Percentiles rank a stretch among this genome's conserved stretches.
phyloP scores from a whole-genome alignment of 257 asterid species.

The Solanum virginianum region DNA sequence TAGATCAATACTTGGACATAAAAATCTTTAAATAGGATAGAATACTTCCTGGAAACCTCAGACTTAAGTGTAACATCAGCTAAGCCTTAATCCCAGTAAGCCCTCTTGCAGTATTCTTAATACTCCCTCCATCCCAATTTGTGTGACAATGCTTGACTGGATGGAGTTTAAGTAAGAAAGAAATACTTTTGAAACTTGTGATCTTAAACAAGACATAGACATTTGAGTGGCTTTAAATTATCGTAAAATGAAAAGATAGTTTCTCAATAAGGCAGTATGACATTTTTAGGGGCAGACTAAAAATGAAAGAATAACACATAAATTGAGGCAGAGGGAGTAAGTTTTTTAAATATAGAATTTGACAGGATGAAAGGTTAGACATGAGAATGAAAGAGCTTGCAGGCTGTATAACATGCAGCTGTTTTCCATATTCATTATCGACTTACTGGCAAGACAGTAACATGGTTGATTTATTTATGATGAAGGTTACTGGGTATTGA shows the following conservation, averaged over 20 bases:
- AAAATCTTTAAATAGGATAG: neutral
- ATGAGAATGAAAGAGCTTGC: neutral
- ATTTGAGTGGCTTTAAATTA: neutral
- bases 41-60: neutral
- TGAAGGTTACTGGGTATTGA: neutral
- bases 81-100: neutral
- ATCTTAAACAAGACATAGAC: neutral
- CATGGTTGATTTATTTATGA: neutral
- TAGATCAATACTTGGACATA: neutral
- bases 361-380: neutral
- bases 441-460: neutral
- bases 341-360: neutral
- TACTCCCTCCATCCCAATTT: neutral
- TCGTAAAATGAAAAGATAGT: neutral
- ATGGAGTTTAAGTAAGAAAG: neutral
- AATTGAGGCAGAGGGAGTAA: neutral
- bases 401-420: neutral
- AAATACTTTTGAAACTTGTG: neutral
- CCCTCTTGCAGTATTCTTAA: neutral
- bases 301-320: neutral
- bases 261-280: neutral
- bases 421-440: neutral
- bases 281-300: neutral
- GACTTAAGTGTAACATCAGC: neutral
- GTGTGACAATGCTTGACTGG: neutral